Evolutionary conservation across 2,329 filamentous ascomycete genomes (phyloP).

Genomic region (Ceratocystis eucalypticola): DNA sequence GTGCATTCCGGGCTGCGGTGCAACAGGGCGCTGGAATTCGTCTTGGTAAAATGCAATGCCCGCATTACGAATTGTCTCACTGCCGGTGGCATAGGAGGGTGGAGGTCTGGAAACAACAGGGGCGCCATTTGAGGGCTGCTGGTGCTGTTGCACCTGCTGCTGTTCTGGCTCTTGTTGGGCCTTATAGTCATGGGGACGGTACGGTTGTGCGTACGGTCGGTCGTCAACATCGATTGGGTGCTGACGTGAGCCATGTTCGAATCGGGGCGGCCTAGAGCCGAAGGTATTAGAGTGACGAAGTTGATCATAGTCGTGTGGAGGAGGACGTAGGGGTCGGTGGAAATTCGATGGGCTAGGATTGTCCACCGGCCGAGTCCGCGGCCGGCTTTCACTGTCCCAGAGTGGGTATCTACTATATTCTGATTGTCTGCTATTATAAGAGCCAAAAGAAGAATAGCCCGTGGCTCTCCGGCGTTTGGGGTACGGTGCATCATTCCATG

Average conservation of each 20-base stretch:
- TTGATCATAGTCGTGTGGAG: not conserved
- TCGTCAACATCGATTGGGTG: not conserved
- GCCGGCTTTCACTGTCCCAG: not conserved
- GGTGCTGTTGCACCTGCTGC: not conserved
- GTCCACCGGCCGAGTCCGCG: not conserved
- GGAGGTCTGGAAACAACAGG: too few relatives aligned
- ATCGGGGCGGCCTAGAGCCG: not conserved
- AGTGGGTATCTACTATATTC: not conserved
- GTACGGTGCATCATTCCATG: not conserved
- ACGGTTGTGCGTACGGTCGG: not conserved
- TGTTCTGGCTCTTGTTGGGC: not conserved
- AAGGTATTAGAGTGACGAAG: not conserved
- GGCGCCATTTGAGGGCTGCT: too few relatives aligned
- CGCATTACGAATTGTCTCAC: not conserved
- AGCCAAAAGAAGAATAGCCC: not conserved
- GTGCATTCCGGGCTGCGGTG: constrained; percentile 15
- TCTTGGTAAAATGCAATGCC: not conserved
- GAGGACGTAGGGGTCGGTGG: not conserved
- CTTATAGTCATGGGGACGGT: not conserved
- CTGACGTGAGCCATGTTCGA: not conserved
- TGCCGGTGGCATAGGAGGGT: not conserved
- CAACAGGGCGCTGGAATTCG: not conserved
- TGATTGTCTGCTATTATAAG: not conserved
- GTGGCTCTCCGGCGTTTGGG: not conserved
- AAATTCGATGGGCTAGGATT: not conserved